phyloP scores from a whole-genome alignment of 148 eudicot genomes.

The Vaccinium macrocarpon region DNA sequence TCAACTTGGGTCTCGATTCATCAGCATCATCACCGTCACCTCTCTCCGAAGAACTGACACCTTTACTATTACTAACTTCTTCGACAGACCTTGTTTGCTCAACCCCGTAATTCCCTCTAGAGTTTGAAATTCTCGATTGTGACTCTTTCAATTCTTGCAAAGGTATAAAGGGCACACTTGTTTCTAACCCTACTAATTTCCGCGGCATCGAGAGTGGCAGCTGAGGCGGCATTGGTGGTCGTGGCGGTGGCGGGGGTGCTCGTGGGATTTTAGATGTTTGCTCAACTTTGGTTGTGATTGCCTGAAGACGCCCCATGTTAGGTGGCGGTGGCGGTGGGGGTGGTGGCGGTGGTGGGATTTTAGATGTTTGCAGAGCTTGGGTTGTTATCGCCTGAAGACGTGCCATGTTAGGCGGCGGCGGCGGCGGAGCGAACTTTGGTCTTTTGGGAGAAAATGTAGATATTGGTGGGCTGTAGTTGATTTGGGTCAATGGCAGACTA shows the following conservation, averaged over 20 bases:
- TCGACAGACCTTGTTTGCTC: slow-evolving; percentile 34
- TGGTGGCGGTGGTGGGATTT: slow-evolving; percentile 45
- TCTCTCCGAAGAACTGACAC: slow-evolving; percentile 40
- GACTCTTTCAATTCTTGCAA: slow-evolving; percentile 24
- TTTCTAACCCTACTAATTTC: slow-evolving; percentile 24
- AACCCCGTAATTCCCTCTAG: slow-evolving; percentile 25
- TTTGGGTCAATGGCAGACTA: slow-evolving; percentile 19
- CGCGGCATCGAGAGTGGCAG: slow-evolving; percentile 25
- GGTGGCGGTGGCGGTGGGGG: slow-evolving; percentile 61
- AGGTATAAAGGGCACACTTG: slow-evolving; percentile 27
- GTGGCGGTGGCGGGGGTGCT: slow-evolving; percentile 49
- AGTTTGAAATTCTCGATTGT: slow-evolving; percentile 24
- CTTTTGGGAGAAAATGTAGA: slow-evolving; percentile 53
- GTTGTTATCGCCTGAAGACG: slow-evolving; percentile 48
- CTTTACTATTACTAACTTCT: slow-evolving; percentile 28
- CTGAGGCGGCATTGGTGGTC: slow-evolving; percentile 38
- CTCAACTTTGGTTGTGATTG: slow-evolving; percentile 20
- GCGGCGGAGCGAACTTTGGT: slow-evolving; percentile 48
- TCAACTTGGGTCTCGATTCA: slow-evolving; percentile 64
- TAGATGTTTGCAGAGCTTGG: slow-evolving; percentile 34
- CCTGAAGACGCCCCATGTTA: slow-evolving; percentile 53
- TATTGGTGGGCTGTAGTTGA: slow-evolving; percentile 20
- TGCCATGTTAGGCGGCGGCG: slow-evolving; percentile 67
- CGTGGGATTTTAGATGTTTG: slow-evolving; percentile 31
- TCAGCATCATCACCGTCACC: slow-evolving; percentile 57